phyloP scores from a whole-genome alignment of 164 flowering plant genomes.

The Liquidambar formosana region DNA sequence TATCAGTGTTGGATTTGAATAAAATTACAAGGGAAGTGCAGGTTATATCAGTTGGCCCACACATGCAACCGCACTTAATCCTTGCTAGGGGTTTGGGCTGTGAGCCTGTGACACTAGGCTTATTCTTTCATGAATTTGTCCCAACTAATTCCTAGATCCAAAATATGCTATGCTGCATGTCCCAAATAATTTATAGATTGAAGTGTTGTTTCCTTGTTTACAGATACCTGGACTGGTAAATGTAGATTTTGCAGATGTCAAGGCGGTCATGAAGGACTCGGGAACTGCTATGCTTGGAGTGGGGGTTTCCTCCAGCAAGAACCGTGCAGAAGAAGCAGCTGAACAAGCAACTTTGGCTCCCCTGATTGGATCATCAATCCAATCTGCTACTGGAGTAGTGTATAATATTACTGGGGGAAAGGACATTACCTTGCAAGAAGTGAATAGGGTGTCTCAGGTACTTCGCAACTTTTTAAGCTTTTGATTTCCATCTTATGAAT shows the following conservation, averaged over 20 bases:
- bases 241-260: conserved; percentile 99
- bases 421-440: conserved; percentile 98
- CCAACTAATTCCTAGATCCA: no score
- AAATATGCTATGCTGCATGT: no score
- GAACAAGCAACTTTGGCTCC: conserved; percentile 98
- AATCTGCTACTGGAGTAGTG: conserved; percentile 96
- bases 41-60: no score
- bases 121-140: no score
- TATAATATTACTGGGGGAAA: conserved; percentile 98
- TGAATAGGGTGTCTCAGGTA: conserved; percentile 97
- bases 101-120: no score
- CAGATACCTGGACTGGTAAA: conserved; percentile 99
- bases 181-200: neutral
- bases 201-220: conserved; percentile 17
- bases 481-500: neutral
- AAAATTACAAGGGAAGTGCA: no score
- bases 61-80: no score
- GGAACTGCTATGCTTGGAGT: conserved; percentile 99
- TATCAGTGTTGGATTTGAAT: no score
- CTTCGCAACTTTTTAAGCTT: neutral
- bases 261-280: conserved; percentile 97
- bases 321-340: conserved; percentile 99
- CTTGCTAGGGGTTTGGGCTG: no score
- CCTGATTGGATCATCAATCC: conserved; percentile 88
- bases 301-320: conserved; percentile 96